Percentiles rank a stretch among this genome's conserved stretches.
These are phyloP conservation scores for Lolium perenne DNA, from an alignment of 176 grass and related monocot species.

Conservation along the genomic window DNA sequence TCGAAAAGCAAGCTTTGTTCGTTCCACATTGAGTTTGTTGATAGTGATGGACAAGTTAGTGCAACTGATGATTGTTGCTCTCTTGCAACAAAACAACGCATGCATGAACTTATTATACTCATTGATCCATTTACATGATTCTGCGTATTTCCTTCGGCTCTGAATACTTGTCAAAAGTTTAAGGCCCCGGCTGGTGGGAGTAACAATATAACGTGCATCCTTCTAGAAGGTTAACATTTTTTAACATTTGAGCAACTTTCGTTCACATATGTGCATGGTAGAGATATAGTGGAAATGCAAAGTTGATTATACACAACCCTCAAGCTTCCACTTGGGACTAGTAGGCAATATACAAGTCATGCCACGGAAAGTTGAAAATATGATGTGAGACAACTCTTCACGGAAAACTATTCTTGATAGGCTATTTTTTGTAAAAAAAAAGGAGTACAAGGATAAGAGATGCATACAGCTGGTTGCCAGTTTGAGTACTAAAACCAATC, in stretches of 20 bases:
- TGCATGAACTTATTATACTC: background rate
- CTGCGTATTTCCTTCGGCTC: too few species aligned
- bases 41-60: background rate
- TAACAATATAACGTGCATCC: background rate
- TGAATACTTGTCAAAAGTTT: too few species aligned
- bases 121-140: background rate
- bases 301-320: background rate
- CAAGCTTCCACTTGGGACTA: background rate
- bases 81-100: background rate
- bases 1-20: conserved; percentile 26
- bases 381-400: background rate
- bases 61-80: background rate
- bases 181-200: too few species aligned
- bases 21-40: background rate
- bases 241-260: background rate
- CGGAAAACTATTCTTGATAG: too few species aligned
- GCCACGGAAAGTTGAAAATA: background rate
- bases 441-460: background rate
- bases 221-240: background rate
- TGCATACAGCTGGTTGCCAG: conserved; percentile 6
- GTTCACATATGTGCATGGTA: background rate
- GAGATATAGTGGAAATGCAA: background rate
- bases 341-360: background rate
- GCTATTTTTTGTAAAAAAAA: background rate
- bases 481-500: background rate